Percentiles rank a stretch among this genome's conserved stretches.
phyloP scores from a whole-genome alignment of 2,329 filamentous ascomycete genomes.

The Neofusicoccum kwambonambiense region DNA sequence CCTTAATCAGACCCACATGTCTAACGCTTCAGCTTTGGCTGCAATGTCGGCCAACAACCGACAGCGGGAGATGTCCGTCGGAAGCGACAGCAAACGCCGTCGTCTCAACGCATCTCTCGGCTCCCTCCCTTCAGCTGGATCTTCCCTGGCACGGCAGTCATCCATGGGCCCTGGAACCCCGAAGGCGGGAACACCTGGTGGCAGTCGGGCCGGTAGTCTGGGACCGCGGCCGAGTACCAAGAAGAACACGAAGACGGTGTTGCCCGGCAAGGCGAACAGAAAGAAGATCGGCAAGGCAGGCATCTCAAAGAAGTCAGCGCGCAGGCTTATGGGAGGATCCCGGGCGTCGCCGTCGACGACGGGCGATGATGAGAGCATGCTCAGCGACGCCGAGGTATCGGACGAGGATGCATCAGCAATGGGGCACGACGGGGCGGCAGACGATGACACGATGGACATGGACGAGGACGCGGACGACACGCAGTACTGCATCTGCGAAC shows the following conservation, averaged over 20 bases:
- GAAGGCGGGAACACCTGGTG: slow-evolving; percentile 53
- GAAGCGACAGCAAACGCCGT: slow-evolving; percentile 58
- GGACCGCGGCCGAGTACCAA: slow-evolving; percentile 50
- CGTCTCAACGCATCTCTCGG: slow-evolving; percentile 55
- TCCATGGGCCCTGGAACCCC: slow-evolving; percentile 63
- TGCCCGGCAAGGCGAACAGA: slow-evolving; percentile 50
- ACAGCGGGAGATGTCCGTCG: slow-evolving; percentile 55
- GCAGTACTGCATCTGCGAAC: slow-evolving; percentile 79
- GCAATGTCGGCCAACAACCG: slow-evolving; percentile 23
- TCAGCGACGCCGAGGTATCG: slow-evolving; percentile 50
- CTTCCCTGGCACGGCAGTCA: slow-evolving; percentile 56
- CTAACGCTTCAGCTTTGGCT: slow-evolving; percentile 22
- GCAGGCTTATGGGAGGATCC: slow-evolving; percentile 36
- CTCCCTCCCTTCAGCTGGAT: slow-evolving; percentile 52
- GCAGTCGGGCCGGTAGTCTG: slow-evolving; percentile 57
- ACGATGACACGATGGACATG: slow-evolving; percentile 66
- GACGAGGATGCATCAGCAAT: slow-evolving; percentile 39
- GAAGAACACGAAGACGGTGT: slow-evolving; percentile 55
- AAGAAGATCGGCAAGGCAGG: slow-evolving; percentile 37
- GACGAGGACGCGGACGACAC: slow-evolving; percentile 75
- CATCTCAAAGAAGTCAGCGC: slow-evolving; percentile 31
- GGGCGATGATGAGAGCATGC: slow-evolving; percentile 53
- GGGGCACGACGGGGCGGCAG: slow-evolving; percentile 66
- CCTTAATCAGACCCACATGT: slow-evolving; percentile 12
- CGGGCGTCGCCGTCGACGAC: slow-evolving; percentile 43